Evolutionary conservation across 495 filamentous ascomycete species (phyloP).

Genomic region (Penicillium egyptiacum): DNA sequence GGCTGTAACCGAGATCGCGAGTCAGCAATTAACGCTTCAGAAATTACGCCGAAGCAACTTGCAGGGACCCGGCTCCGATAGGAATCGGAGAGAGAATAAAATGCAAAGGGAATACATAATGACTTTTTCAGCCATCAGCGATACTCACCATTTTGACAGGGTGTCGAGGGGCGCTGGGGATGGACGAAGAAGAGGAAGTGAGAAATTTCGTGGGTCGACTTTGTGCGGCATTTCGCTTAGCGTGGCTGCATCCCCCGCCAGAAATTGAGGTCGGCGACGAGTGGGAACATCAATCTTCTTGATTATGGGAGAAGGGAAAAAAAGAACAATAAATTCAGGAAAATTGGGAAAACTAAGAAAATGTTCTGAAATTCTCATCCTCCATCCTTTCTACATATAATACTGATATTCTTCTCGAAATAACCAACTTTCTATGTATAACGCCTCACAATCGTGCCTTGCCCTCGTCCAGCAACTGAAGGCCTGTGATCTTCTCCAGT

Average conservation of each 20-base stretch:
- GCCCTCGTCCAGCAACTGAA: slow-evolving; percentile 51
- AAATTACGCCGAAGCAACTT: slow-evolving; percentile 88
- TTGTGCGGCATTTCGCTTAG: slow-evolving; percentile 52
- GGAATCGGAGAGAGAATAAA: slow-evolving; percentile 20
- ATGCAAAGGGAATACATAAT: slow-evolving; percentile 15
- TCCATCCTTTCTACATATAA: background rate
- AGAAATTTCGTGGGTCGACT: slow-evolving; percentile 39
- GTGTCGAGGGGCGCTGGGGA: slow-evolving; percentile 35
- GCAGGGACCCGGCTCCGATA: slow-evolving; percentile 69
- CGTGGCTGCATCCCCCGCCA: slow-evolving; percentile 41
- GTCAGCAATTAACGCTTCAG: slow-evolving; percentile 99
- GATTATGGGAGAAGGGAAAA: background rate
- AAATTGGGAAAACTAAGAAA: slow-evolving; percentile 4
- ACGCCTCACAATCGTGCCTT: slow-evolving; percentile 40
- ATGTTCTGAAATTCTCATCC: background rate
- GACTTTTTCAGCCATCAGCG: slow-evolving; percentile 27
- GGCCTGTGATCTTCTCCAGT: slow-evolving; percentile 59
- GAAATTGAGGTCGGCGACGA: slow-evolving; percentile 47
- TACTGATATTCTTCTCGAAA: background rate
- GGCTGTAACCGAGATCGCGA: slow-evolving; percentile 68
- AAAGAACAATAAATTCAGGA: slow-evolving; percentile 8
- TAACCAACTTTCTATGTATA: background rate
- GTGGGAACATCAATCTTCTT: slow-evolving; percentile 17
- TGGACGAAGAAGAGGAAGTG: slow-evolving; percentile 23
- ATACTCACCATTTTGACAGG: slow-evolving; percentile 54